A percentile compares a stretch with the other conserved stretches of the same genome.
phyloP scores from a whole-genome alignment of 2,329 filamentous ascomycete genomes.

The Penicillium sp. region DNA sequence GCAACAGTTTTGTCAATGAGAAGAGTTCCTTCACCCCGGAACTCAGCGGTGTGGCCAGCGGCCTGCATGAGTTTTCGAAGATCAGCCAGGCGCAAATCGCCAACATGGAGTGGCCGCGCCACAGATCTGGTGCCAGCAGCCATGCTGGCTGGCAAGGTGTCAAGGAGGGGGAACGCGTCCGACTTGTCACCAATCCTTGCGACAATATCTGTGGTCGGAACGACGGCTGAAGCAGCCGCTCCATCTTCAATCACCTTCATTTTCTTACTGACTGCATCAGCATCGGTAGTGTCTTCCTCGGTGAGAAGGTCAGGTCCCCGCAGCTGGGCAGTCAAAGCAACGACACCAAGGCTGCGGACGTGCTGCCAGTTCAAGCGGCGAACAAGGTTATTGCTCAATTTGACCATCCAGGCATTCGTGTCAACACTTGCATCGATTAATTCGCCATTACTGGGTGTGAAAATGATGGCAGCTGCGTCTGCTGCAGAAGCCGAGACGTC shows the following conservation, averaged over 20 bases:
- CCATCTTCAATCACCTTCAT: slow-evolving; percentile 53
- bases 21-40: slow-evolving; percentile 87
- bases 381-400: slow-evolving; percentile 79
- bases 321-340: slow-evolving; percentile 80
- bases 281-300: slow-evolving; percentile 37
- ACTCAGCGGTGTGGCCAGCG: slow-evolving; percentile 84
- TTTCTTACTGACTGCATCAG: slow-evolving; percentile 52
- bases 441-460: slow-evolving; percentile 74
- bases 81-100: slow-evolving; percentile 86
- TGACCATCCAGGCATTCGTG: slow-evolving; percentile 95
- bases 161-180: slow-evolving; percentile 53
- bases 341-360: slow-evolving; percentile 83
- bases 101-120: slow-evolving; percentile 88
- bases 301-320: slow-evolving; percentile 48
- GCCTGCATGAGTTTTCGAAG: slow-evolving; percentile 79
- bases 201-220: slow-evolving; percentile 19
- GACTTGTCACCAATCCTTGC: slow-evolving; percentile 27
- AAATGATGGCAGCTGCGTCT: slow-evolving; percentile 66
- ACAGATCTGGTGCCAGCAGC: slow-evolving; percentile 73
- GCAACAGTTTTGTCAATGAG: slow-evolving; percentile 86
- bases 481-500: slow-evolving; percentile 41
- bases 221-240: slow-evolving; percentile 31
- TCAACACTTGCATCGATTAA: slow-evolving; percentile 89
- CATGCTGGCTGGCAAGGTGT: slow-evolving; percentile 61
- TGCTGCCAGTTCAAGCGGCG: slow-evolving; percentile 93